Conservation (phyloP, 2,329 filamentous ascomycete species). For the Botrytis aclada region DNA sequence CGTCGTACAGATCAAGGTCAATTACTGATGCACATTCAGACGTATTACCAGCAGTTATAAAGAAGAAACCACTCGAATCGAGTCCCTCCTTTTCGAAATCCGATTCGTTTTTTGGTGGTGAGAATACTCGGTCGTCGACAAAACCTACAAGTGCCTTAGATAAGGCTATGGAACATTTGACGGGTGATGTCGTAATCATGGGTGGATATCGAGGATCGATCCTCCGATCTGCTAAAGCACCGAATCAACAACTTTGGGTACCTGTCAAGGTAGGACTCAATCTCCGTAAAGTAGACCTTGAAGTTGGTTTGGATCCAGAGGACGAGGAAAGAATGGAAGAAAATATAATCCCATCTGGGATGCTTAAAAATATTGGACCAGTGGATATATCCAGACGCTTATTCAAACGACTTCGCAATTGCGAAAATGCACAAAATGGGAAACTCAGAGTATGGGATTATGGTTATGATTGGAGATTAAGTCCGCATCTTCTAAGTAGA, state of each 20-base stretch:
- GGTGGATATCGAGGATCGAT: slow-evolving; percentile 90
- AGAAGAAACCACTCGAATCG: slow-evolving; percentile 25
- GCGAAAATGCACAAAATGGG: slow-evolving; percentile 68
- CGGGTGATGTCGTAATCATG: slow-evolving; percentile 82
- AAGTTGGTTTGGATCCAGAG: slow-evolving; percentile 76
- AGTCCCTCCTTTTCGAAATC: slow-evolving; percentile 24
- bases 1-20: slow-evolving; percentile 30
- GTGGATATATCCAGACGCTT: slow-evolving; percentile 84
- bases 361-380: slow-evolving; percentile 87
- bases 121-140: slow-evolving; percentile 15
- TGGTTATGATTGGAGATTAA: slow-evolving; percentile 92
- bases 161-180: slow-evolving; percentile 63
- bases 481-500: slow-evolving; percentile 70
- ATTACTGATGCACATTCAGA: slow-evolving; percentile 34
- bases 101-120: slow-evolving; percentile 24
- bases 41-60: slow-evolving; percentile 30
- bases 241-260: slow-evolving; percentile 88
- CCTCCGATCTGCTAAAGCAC: slow-evolving; percentile 76
- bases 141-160: slow-evolving; percentile 38
- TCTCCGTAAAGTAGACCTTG: slow-evolving; percentile 84
- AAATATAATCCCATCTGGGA: slow-evolving; percentile 79
- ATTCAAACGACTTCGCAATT: slow-evolving; percentile 72
- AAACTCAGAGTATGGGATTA: slow-evolving; percentile 82
- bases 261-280: slow-evolving; percentile 91
- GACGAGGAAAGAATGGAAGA: slow-evolving; percentile 83